Evolutionary conservation across 2,329 filamentous ascomycete species (phyloP).

Genomic region (Trichoderma oligosporum): DNA sequence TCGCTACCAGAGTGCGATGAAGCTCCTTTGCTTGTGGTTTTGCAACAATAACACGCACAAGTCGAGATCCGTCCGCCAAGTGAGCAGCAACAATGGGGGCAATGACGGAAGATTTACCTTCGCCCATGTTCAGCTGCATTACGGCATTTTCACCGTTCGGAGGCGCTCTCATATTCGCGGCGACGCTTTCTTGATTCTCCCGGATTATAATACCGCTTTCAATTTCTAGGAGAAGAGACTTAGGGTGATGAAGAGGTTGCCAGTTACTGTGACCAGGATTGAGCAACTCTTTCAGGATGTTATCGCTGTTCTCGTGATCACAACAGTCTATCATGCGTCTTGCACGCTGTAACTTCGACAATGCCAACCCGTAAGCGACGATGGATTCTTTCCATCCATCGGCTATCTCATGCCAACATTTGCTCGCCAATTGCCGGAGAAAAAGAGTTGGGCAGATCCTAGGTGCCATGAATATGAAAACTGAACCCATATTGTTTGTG

Average conservation of each 20-base stretch:
- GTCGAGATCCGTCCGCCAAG: conserved; percentile 46
- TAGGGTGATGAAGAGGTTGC: conserved; percentile 49
- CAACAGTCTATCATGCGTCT: conserved; percentile 36
- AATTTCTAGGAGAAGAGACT: conserved; percentile 61
- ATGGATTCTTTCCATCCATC: conserved; percentile 37
- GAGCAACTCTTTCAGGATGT: neutral
- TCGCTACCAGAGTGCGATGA: conserved; percentile 27
- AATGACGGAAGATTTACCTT: conserved; percentile 68
- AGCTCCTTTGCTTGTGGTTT: conserved; percentile 62
- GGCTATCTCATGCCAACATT: conserved; percentile 25
- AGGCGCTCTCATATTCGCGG: conserved; percentile 50
- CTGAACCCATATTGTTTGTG: too few species aligned
- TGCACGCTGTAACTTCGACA: conserved; percentile 42
- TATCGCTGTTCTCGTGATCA: neutral
- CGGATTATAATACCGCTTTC: conserved; percentile 62
- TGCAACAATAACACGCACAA: conserved; percentile 58
- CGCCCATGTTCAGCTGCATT: conserved; percentile 68
- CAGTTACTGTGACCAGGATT: conserved; percentile 54
- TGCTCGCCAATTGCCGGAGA: conserved; percentile 32
- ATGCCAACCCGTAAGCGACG: conserved; percentile 37
- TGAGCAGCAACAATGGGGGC: conserved; percentile 57
- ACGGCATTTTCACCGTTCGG: conserved; percentile 43
- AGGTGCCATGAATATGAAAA: conserved; percentile 22
- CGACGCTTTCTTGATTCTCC: conserved; percentile 55
- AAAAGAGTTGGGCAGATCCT: conserved; percentile 35